Base-by-base conservation (phyloP, 192 early-diverging fungal genomes). In the Powellomyces hirtus region DNA sequence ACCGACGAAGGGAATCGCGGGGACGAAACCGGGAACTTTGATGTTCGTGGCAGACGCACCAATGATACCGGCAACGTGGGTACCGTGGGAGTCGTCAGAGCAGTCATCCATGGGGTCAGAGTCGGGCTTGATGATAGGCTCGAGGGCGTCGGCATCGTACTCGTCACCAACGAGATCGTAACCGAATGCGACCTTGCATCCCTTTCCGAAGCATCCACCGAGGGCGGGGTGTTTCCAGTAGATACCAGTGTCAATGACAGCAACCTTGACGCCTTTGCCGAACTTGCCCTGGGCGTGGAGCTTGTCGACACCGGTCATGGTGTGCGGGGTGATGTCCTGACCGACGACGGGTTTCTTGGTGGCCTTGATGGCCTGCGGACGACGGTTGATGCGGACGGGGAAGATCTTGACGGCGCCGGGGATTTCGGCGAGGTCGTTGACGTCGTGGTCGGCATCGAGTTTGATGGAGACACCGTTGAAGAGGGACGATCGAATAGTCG, bases 41-140 rank as follows among this genome's bases (percentile, higher is more conserved):
- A 74, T 62, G 69, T 51, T 64, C 14, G 31, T 49, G 13, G 77
- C 75, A 46, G 78, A 58, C 36, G 50, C 81, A 0, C 56, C 81
- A 56, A 83, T 69, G 66, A 78, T 83, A 37, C 81, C 81, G 24
- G 78, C 72, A n/a, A 75, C 70, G 70, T 84, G 82, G 22, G 82
- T 84, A 38, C 82, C 82, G 76, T 84, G 82, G 22, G 62, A 62
- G 13, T 49, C 70, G 8, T 38, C 53, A 35, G 71, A 64, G 63
- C 77, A 79, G 66, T 73, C 65, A 69, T 84, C 79, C n/a, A 79
- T 37, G 14, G 82, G 79, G 62, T 84, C 82, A 26, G 37, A 26
- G 66, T 79, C 79, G 18, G 76, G 77, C 20, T 53, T 53, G 38
- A 27, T 13, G 53, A 33, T 26, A 18, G 53, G 53, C 3, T 13